Evolutionary conservation across 23 red algal species (phyloP), one percentile per base, ranked within the genome.

Genomic region (Chondrus crispus): DNA sequence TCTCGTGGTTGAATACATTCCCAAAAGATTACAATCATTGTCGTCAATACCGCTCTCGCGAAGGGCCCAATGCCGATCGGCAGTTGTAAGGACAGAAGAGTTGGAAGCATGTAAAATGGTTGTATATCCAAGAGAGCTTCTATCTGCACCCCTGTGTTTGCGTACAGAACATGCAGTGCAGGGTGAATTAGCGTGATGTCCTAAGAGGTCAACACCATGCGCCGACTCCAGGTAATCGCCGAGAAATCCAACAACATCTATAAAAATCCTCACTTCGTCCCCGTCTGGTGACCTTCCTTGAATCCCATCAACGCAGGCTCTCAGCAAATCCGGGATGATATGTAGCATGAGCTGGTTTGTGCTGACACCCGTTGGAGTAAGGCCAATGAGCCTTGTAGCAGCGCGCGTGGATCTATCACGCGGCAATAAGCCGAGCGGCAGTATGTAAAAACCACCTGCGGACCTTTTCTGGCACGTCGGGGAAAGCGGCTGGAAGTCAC

Each of bases 401-500:
- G 51, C 13, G 13, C 51, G 51, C 13, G 51, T 14, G 20, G 13
- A 55, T 13, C 51, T 13, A 55, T 20, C 13, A 13, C 51, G 13
- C 51, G 51, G 13, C n/a, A n/a, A n/a, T n/a, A 75, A 39, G 70
- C 70, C 70, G 20, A 75, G 26, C 28, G 70, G 70, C 6, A 75
- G 39, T 39, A 75, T 38, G 42, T 75, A 40, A 19, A 40, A 36
- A 19, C 70, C 30, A 44, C 10, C 7, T 24, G 70, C 70, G 39
- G 70, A 75, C 26, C 70, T 4, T 4, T 75, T 7, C 70, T 28
- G 70, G 24, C 26, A 46, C 70, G 44, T 20, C 26, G 70, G 22
- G 42, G 70, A 75, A 39, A 75, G 44, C 70, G 70, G 58, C 26
- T 64, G 26, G 58, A 75, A 75, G 44, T 75, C 70, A 75, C 44